Conservation (phyloP, 129 eudicot genomes). For the Sambucus nigra region DNA sequence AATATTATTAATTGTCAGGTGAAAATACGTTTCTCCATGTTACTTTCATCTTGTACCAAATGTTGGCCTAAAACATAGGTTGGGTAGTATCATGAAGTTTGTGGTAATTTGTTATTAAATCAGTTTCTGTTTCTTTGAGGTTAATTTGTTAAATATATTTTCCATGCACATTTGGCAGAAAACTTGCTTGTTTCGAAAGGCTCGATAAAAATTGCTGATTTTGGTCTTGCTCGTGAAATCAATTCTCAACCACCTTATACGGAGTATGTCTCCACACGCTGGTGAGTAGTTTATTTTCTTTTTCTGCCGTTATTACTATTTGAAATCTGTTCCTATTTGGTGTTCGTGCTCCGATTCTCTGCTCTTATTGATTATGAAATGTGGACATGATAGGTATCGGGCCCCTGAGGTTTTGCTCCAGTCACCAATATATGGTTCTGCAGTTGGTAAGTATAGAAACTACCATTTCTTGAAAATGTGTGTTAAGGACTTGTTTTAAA, state of each 20-base stretch:
- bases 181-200: constrained; percentile 83
- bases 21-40: too few species aligned
- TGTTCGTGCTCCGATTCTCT: background rate
- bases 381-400: constrained; percentile 61
- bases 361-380: constrained; percentile 5
- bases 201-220: constrained; percentile 83
- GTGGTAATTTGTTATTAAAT: background rate
- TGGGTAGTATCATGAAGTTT: background rate
- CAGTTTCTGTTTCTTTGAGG: background rate
- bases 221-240: constrained; percentile 98
- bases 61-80: background rate
- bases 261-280: constrained; percentile 97
- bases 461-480: background rate
- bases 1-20: too few species aligned
- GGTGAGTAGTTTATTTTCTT: constrained; percentile 40
- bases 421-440: constrained; percentile 81
- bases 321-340: background rate
- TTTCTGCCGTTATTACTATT: background rate
- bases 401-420: constrained; percentile 98
- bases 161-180: constrained; percentile 29
- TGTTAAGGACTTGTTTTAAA: background rate
- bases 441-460: constrained; percentile 71
- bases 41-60: background rate
- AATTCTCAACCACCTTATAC: constrained; percentile 81
- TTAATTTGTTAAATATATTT: background rate